Evolutionary conservation across 2,329 filamentous ascomycete genomes (phyloP), one percentile per base, ranked within the genome.

Genomic region (Clarireedia hainanense): DNA sequence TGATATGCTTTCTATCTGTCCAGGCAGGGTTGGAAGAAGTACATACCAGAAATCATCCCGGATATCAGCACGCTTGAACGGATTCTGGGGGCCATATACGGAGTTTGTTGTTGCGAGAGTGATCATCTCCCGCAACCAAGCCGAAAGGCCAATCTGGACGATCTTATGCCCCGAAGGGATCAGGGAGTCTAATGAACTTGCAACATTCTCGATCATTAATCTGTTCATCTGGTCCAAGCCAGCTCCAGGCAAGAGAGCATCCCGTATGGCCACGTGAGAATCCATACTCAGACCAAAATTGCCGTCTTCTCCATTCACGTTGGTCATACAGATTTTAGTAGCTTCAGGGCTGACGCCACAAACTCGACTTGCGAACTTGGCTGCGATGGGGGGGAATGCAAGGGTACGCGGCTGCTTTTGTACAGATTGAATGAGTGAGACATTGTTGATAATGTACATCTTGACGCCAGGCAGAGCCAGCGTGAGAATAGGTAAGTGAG

Each of bases 361-460:
- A 6, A 59, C 12, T 27, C 14, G 51, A 6, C 43, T 50, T 2
- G 57, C 45, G 5, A 55, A 24, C 26, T 42, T 53, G 0, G 68
- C 70, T 45, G 66, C 65, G 24, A 75, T 70, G 0, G 73, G 71
- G 2, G 68, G 67, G 49, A 76, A 76, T 0, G 70, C 70, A 6
- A 72, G 57, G 1, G 57, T 61, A 51, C 69, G 72, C 52, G 64
- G 64, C 56, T 73, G 71, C 42, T 69, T 71, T 55, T 76, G 73
- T 2, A 74, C 67, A 0, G 47, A 55, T 7, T 69, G 65, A 26
- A 76, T 70, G 20, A 76, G 60, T 0, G 68, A 57, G 0, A 69
- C 66, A 1, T 65, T 67, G 9, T 71, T 71, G 12, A 75, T 68
- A 9, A 76, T 65, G 48, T 76, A 76, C 50, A 75, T 65, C 50